Evolutionary conservation across 805 yeast genomes (phyloP), one percentile per base, ranked within the genome.

Genomic region (Kuraishia molischiana): DNA sequence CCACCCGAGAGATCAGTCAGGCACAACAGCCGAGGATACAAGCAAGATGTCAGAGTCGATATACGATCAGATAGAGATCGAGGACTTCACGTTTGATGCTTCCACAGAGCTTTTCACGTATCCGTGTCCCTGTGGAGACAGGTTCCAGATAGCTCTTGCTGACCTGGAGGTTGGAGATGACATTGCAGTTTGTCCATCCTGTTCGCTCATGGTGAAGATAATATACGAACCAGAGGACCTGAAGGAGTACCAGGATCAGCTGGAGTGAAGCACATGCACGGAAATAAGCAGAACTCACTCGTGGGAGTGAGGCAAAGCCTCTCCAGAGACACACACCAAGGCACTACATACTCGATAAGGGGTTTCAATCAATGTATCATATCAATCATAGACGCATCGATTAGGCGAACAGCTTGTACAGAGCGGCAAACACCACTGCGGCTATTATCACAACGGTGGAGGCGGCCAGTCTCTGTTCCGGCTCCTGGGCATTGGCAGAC

Each of bases 81-180:
- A 92, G 59, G 98, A 92, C 57, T 89, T 92, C 78, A 79, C 87
- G 2, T 92, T 76, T 55, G 97, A 92, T 56, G 76, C 89, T 3
- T 67, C 64, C n/a, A 76, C 83, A 11, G 87, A 83, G 56, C 60
- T 85, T 19, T 85, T 89, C 61, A 82, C 86, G 36, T 90, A 89
- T 51, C 98, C 98, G 3, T 92, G 98, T 66, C 98, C 98, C 1
- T 92, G 98, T 59, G 98, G 98, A 8, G 98, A 92, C 58, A 70
- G 78, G 52, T 92, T 92, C 60, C 95, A 90, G 53, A 84, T 92
- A 20, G 67, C 75, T 22, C 66, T 87, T 36, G 92, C 82, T 49
- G 98, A 92, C 54, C 66, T 92, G 57, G 66, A 68, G 43, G 96
- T 87, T 48, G 98, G 97, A 6, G 94, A 85, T 49, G 87, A 86